These are phyloP conservation scores for Puccinia coronata DNA, from an alignment of 1,284 basidiomycete species.

Conservation along the genomic window DNA sequence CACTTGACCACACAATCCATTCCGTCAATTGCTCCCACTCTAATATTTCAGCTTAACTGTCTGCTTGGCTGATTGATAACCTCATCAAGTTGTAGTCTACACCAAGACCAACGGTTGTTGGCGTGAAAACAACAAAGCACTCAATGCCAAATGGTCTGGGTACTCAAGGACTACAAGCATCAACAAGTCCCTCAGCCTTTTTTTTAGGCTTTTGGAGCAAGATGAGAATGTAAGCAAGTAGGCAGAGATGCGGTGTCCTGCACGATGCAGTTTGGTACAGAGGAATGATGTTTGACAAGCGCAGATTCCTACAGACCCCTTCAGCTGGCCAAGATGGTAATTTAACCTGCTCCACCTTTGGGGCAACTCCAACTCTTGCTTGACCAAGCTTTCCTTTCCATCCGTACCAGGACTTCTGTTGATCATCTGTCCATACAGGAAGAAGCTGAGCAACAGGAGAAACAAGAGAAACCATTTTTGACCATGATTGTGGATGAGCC, in stretches of 20 bases:
- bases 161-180: conserved; percentile 60
- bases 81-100: conserved; percentile 67
- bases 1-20: conserved; percentile 55
- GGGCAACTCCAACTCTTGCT: conserved; percentile 65
- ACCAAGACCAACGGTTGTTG: conserved; percentile 66
- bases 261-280: conserved; percentile 69
- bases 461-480: too few species aligned
- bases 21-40: conserved; percentile 66
- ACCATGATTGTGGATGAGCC: too few species aligned
- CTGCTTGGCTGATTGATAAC: conserved; percentile 63
- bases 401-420: too few species aligned
- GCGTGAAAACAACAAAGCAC: conserved; percentile 57
- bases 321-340: conserved; percentile 67
- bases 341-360: conserved; percentile 67
- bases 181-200: conserved; percentile 60
- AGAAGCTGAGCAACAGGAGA: too few species aligned
- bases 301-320: conserved; percentile 65
- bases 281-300: conserved; percentile 7
- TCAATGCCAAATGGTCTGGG: conserved; percentile 57
- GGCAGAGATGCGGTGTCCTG: conserved; percentile 68
- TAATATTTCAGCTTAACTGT: conserved; percentile 67
- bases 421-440: too few species aligned
- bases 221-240: too few species aligned
- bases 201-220: conserved; percentile 64
- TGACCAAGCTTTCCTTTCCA: conserved; percentile 67